Percentiles rank a stretch among this genome's conserved stretches.
Conservation (phyloP, 2,329 filamentous ascomycete genomes). For the Ceratocystis destructans region DNA sequence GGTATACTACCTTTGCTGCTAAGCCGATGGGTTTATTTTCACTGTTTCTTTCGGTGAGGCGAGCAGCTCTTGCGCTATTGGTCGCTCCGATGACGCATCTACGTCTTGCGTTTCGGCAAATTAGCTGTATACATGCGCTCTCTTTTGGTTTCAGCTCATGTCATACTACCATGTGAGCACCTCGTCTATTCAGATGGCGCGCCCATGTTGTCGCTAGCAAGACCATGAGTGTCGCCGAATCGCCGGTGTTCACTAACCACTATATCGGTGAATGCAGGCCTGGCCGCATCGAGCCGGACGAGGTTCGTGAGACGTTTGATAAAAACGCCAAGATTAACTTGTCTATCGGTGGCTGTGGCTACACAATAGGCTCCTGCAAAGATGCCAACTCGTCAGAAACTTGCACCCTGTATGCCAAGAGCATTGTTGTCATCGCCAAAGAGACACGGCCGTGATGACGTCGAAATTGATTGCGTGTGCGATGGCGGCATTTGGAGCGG, state of each 20-base stretch:
- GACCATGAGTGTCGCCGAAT: conserved; percentile 33
- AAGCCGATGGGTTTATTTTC: too few species aligned
- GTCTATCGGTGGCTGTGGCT: conserved; percentile 63
- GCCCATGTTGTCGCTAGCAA: background rate
- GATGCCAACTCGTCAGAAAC: conserved; percentile 39
- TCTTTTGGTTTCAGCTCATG: background rate
- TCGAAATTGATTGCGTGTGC: conserved; percentile 53
- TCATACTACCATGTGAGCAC: too few species aligned
- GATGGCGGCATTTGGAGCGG: conserved; percentile 50
- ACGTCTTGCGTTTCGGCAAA: background rate
- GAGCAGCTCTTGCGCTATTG: background rate
- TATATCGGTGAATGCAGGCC: conserved; percentile 33
- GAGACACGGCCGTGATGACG: conserved; percentile 49
- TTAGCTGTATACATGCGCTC: background rate
- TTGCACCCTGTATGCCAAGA: conserved; percentile 46
- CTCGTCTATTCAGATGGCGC: background rate
- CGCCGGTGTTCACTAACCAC: conserved; percentile 35
- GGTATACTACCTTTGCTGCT: background rate
- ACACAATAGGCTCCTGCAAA: conserved; percentile 46
- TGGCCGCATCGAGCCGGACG: conserved; percentile 35
- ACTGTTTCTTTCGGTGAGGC: too few species aligned
- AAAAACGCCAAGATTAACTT: conserved; percentile 48
- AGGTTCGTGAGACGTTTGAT: conserved; percentile 29
- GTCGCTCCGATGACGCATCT: background rate
- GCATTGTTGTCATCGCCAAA: conserved; percentile 49